These are phyloP conservation scores for Globisporangium okanoganense DNA, from an alignment of 352 stramenopile species.

Conservation along the genomic window DNA sequence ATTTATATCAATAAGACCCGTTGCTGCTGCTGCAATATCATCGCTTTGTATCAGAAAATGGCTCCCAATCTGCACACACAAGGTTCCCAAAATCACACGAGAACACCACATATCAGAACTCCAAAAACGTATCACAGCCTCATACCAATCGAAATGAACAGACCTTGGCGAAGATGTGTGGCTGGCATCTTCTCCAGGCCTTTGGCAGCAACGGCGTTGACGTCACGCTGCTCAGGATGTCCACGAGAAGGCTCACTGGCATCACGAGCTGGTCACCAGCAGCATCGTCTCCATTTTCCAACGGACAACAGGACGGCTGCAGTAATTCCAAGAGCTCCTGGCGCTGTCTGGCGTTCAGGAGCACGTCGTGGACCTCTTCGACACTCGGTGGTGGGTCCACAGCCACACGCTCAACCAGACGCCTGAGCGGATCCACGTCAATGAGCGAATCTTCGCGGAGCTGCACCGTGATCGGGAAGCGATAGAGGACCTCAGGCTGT, in stretches of 20 bases:
- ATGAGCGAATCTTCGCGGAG: conserved; percentile 56
- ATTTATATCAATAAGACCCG: conserved; percentile 31
- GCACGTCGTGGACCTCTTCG: conserved; percentile 36
- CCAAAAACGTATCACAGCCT: neutral
- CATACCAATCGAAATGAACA: neutral
- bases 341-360: conserved; percentile 44
- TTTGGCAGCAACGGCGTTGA: conserved; percentile 32
- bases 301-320: neutral
- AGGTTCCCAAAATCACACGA: neutral
- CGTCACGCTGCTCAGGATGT: conserved; percentile 28
- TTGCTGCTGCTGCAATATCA: neutral
- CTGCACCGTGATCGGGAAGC: conserved; percentile 53
- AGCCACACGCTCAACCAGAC: conserved; percentile 28
- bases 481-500: conserved; percentile 47
- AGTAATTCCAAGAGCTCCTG: conserved; percentile 23
- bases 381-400: conserved; percentile 35
- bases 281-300: conserved; percentile 14
- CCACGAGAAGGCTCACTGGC: conserved; percentile 27
- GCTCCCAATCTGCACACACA: conserved; percentile 27
- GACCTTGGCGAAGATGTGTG: conserved; percentile 48
- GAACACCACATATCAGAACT: neutral
- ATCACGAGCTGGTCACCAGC: conserved; percentile 3
- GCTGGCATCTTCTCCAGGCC: conserved; percentile 33
- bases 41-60: conserved; percentile 20
- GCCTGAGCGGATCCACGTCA: conserved; percentile 25